Evolutionary conservation across 1,284 basidiomycete genomes (phyloP).

Genomic region (Pascua sp.): DNA sequence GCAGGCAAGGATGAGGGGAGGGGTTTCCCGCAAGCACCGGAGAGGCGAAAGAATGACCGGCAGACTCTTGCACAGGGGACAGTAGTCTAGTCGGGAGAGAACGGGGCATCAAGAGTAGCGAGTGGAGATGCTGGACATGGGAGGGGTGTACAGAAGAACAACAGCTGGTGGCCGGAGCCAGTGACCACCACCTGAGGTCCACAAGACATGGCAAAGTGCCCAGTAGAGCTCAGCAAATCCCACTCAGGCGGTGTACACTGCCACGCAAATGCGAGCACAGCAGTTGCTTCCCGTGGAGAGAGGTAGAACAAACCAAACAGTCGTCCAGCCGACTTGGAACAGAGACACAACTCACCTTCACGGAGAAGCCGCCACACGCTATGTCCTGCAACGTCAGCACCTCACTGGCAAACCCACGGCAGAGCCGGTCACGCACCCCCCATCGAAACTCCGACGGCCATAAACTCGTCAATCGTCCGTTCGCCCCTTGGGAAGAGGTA

Average conservation of each 20-base stretch:
- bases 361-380: slow-evolving; percentile 5
- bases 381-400: slow-evolving; percentile 1
- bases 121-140: background rate
- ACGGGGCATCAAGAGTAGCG: background rate
- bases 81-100: too few species aligned
- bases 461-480: slow-evolving; percentile 63
- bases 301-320: too few species aligned
- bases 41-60: too few species aligned
- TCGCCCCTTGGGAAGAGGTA: slow-evolving; percentile 72
- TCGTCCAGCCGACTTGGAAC: background rate
- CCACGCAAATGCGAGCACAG: too few species aligned
- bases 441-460: slow-evolving; percentile 54
- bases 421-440: slow-evolving; percentile 39
- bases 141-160: background rate
- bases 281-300: too few species aligned
- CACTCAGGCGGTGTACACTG: too few species aligned
- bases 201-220: too few species aligned
- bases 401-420: too few species aligned
- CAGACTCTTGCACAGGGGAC: too few species aligned
- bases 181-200: background rate
- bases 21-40: too few species aligned
- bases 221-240: too few species aligned
- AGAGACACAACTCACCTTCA: slow-evolving; percentile 34
- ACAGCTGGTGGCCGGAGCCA: background rate
- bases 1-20: too few species aligned